Conservation (phyloP, 192 early-diverging fungal species). For the Lobosporangium transversale region DNA sequence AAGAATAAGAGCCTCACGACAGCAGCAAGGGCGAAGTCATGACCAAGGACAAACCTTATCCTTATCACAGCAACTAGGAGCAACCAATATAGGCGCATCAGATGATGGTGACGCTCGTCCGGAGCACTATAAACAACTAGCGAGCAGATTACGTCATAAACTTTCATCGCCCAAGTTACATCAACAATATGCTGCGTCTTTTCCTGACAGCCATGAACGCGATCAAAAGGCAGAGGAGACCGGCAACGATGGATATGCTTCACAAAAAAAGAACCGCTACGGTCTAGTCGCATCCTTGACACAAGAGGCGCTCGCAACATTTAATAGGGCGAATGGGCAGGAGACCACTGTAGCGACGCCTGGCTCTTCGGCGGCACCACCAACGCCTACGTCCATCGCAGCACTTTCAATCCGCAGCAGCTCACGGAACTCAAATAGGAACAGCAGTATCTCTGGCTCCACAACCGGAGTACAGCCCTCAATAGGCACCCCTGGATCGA, state of each 20-base stretch:
- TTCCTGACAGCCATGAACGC: not conserved
- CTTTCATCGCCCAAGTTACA: constrained; percentile 13
- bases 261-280: constrained; percentile 2
- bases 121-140: not conserved
- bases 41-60: not conserved
- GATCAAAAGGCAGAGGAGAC: not conserved
- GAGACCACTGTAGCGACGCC: not conserved
- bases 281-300: constrained; percentile 25
- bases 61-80: not conserved
- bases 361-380: constrained; percentile 5
- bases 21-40: not conserved
- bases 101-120: not conserved
- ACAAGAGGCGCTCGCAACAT: constrained; percentile 24
- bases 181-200: not conserved
- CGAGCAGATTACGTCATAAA: constrained; percentile 10
- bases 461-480: not conserved
- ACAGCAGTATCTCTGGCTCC: constrained; percentile 1
- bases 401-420: constrained; percentile 36
- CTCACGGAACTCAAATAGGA: constrained; percentile 24
- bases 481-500: constrained; percentile 24
- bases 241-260: not conserved
- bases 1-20: not conserved
- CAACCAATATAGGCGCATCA: not conserved
- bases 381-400: constrained; percentile 24
- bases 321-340: constrained; percentile 9